Evolutionary conservation across 805 yeast genomes (phyloP), one percentile per base, ranked within the genome.

Genomic region (Hermanozyma aechmeae): DNA sequence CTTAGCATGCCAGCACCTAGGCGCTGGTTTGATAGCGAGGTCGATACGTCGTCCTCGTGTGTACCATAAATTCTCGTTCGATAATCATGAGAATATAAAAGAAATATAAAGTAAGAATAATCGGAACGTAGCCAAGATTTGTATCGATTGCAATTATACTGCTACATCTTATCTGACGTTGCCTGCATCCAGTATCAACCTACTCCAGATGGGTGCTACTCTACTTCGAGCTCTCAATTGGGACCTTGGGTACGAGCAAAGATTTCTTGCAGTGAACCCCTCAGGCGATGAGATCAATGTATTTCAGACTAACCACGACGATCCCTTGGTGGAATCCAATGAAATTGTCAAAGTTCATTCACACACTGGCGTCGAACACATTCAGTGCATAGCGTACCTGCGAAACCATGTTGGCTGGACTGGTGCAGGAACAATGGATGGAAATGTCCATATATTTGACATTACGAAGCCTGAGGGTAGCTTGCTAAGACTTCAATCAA

Each of bases 241-340:
- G 86, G 76, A 73, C 33, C 40, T 44, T n/a, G 73, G 67, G 5
- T 53, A 53, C 25, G 68, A 64, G 25, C 82, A 78, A 45, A 68
- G 65, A 28, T 78, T 73, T 42, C 52, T 82, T 9, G 76, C 82
- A 0, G 77, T 79, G 5, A 79, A 74, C 38, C 92, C 94, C 2
- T 66, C 82, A 16, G 77, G 93, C 3, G 95, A 86, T 48, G 89
- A 80, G 41, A 77, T 84, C 2, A 58, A 79, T 0, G 61, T 82
- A 8, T 79, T 77, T 44, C 34, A 31, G 26, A 34, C 32, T 13
- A 48, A 50, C 34, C 60, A 46, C 30, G 53, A 50, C 26, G 60
- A 61, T 16, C 67, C 68, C 13, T 68, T 68, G 15, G 61, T 67
- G 6, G 79, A 73, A 29, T 45, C 56, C 29, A 69, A 69, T 27